These are phyloP conservation scores for Xeromyces bisporus DNA, from an alignment of 495 filamentous ascomycete genomes.

Conservation along the genomic window DNA sequence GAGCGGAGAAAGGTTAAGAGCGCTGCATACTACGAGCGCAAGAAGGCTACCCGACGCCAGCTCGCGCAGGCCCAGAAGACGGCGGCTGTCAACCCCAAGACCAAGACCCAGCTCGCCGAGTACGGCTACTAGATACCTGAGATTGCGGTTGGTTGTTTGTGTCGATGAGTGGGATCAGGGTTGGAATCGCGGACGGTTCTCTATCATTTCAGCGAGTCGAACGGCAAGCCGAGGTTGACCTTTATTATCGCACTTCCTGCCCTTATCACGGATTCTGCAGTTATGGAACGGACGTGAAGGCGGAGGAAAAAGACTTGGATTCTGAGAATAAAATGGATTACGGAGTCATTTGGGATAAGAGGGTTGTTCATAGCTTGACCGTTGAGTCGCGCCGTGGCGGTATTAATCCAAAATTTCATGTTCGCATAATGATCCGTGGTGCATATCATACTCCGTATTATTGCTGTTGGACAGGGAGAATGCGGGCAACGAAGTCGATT, in stretches of 20 bases:
- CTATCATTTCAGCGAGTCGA: constrained; percentile 25
- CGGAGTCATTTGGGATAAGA: constrained; percentile 30
- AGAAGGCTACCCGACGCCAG: constrained; percentile 86
- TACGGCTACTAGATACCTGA: constrained; percentile 52
- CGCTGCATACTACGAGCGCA: constrained; percentile 97
- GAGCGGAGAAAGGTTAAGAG: constrained; percentile 98
- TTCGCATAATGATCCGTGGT: no score
- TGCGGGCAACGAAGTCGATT: no score
- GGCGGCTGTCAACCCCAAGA: constrained; percentile 66
- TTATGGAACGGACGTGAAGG: constrained; percentile 21
- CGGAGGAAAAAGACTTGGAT: constrained; percentile 12
- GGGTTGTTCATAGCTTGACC: constrained; percentile 32
- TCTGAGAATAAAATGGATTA: constrained; percentile 10
- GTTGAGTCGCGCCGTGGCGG: constrained; percentile 32
- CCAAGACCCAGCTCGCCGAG: constrained; percentile 50
- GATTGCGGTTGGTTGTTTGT: constrained; percentile 31
- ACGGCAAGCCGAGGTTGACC: constrained; percentile 26
- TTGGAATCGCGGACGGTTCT: constrained; percentile 29
- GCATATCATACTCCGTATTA: no score
- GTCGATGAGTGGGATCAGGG: constrained; percentile 28
- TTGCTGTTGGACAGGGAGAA: no score
- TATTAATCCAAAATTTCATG: constrained; percentile 32
- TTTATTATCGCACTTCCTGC: constrained; percentile 11
- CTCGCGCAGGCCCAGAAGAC: constrained; percentile 80
- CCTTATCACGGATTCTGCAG: constrained; percentile 16